Conservation (phyloP, 768 basidiomycete genomes). For the Guyanaporus albipodus region DNA sequence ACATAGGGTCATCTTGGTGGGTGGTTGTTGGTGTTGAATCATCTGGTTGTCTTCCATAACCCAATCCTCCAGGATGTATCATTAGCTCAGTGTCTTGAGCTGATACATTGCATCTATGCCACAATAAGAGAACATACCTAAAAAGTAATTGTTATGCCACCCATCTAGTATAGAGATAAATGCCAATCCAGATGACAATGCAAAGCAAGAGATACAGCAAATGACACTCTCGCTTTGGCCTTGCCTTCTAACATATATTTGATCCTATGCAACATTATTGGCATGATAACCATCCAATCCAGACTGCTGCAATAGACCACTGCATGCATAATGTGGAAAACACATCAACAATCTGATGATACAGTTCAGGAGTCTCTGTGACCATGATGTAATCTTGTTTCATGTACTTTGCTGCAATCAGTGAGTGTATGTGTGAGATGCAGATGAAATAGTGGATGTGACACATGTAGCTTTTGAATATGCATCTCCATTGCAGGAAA, state of each 20-base stretch:
- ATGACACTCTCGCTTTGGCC: constrained; percentile 74
- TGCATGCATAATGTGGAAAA: constrained; percentile 75
- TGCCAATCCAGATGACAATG: constrained; percentile 85
- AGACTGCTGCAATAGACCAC: constrained; percentile 49
- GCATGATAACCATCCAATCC: not conserved
- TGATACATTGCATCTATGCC: too few species aligned
- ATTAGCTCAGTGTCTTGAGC: too few species aligned
- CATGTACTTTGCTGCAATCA: constrained; percentile 56
- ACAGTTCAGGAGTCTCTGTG: constrained; percentile 78
- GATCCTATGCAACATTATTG: constrained; percentile 53
- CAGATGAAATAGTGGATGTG: not conserved
- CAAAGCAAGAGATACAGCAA: constrained; percentile 59
- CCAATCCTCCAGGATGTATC: too few species aligned
- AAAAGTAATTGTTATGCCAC: too few species aligned
- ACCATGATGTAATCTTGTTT: constrained; percentile 69
- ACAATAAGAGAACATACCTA: too few species aligned
- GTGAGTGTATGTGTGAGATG: too few species aligned
- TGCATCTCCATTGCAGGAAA: constrained; percentile 89
- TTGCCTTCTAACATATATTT: constrained; percentile 74
- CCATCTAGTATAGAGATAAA: too few species aligned
- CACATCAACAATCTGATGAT: constrained; percentile 58
- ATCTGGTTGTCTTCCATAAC: too few species aligned
- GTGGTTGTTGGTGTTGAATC: too few species aligned
- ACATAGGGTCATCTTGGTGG: too few species aligned
- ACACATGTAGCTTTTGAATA: constrained; percentile 54